Evolutionary conservation across 1,284 basidiomycete genomes (phyloP), one percentile per base, ranked within the genome.

Genomic region (Microbotryomycetes sp.): DNA sequence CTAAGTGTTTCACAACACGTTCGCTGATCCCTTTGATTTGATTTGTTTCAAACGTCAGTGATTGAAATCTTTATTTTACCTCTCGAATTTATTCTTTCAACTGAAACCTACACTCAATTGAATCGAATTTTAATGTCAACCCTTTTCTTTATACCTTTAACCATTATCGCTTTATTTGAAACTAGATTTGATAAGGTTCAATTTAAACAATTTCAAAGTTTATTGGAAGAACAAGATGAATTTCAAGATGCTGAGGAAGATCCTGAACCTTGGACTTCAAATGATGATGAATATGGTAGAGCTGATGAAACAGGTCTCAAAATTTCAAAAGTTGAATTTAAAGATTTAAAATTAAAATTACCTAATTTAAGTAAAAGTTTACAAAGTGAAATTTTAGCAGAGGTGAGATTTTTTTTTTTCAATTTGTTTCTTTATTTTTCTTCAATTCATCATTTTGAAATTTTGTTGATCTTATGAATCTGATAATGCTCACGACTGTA

Each of bases 131-230:
- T 90, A 55, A 92, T 97, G 89, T 76, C 79, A 19, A 69, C 81
- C 46, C 65, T 94, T 19, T 94, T 96, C 79, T 88, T 86, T 76
- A 66, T 91, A 48, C 90, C 91, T 0, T 79, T 96, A 36, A 23
- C 22, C 54, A 61, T 80, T 16, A 88, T 96, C 68, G 87, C 89
- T 0, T 70, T 92, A 25, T 88, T 81, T 72, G 92, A 96, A 76
- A 81, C 86, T 3, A 79, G 81, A 12, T 65, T 65, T 56, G 69
- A 68, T 42, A 52, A 59, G 1, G 31, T 19, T 15, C 48, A 54
- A 15, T 28, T n/a, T 9, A 52, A 52, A 22, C 54, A 60, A 23
- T 56, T 50, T 42, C 52, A 19, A n/a, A 49, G 56, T 6, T 49
- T 67, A 22, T 58, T 67, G 14, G 47, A 55, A 6, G 71, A 72